Evolutionary conservation across 108 stramenopile species (phyloP).

Genomic region (Bacterosira constricta): DNA sequence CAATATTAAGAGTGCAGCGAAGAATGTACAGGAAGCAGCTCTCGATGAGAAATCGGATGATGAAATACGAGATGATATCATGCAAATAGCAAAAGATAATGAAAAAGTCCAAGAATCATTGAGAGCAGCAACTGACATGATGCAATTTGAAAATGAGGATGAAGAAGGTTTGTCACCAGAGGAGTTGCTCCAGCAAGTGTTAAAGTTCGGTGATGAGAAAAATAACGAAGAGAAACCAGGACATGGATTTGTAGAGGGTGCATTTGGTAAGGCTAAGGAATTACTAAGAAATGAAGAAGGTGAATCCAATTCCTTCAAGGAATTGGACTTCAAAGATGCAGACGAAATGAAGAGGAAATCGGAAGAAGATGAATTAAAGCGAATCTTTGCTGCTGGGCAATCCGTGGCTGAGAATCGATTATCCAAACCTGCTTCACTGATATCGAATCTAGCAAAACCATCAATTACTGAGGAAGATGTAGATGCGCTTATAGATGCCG

Average conservation of each 20-base stretch:
- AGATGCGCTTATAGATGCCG: constrained; percentile 67
- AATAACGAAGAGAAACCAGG: constrained; percentile 65
- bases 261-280: constrained; percentile 82
- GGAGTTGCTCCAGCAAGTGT: constrained; percentile 66
- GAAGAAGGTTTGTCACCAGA: constrained; percentile 73
- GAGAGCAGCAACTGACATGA: constrained; percentile 57
- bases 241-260: constrained; percentile 78
- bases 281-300: constrained; percentile 51
- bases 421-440: constrained; percentile 6
- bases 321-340: constrained; percentile 12
- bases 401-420: constrained; percentile 61
- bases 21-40: neutral
- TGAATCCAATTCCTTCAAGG: constrained; percentile 19
- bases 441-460: constrained; percentile 13
- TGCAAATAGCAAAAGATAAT: constrained; percentile 31
- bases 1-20: constrained; percentile 1
- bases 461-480: constrained; percentile 56
- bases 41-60: constrained; percentile 35
- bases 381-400: constrained; percentile 81
- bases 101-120: constrained; percentile 64
- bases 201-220: constrained; percentile 79
- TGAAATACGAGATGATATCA: constrained; percentile 39
- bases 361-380: constrained; percentile 68
- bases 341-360: constrained; percentile 20
- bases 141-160: constrained; percentile 53